Base-by-base conservation (phyloP, 2,329 filamentous ascomycete species). In the Penicillium decumbens region DNA sequence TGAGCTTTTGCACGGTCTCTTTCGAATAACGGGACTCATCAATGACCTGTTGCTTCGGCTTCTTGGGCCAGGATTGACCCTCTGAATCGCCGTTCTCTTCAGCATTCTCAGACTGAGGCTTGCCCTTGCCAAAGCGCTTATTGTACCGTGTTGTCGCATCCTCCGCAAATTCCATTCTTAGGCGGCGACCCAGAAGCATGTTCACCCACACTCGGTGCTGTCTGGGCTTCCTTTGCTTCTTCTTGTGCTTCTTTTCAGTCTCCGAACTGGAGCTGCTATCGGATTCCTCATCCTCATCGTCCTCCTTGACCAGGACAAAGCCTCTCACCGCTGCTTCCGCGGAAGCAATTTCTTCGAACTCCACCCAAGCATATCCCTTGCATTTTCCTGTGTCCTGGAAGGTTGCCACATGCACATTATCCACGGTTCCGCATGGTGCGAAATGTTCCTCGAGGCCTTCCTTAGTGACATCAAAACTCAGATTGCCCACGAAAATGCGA, bases 371-470 rank as follows among this genome's bases (percentile, higher is more conserved):
- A 72, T 87, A 98, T 15, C 93, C 95, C 75, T 97, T 97, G 77
- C 93, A 98, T 75, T 97, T 98, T 38, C 93, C 93, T 18, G 86
- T 86, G 69, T 98, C 95, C 70, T 97, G 89, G 66, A 98, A 98
- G 0, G 91, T 95, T 2, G 93, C 93, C 58, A 97, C 77, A 72
- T 95, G 92, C 56, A 89, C 80, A 74, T 88, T 88, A 45, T 85
- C 82, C 54, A 97, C 82, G 54, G 85, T 78, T 43, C 93, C 93
- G 66, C 92, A 97, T 67, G 85, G 88, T 42, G 80, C 79, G 69
- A 95, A 97, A 66, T 95, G 89, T 56, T 84, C 79, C 58, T 83
- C 77, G 43, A 98, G 72, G 60, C 89, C 84, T 47, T 95, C 89
- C 61, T 92, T 87, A 6, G 85, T 90, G 4, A 84, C 82, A 64